Evolutionary conservation across 139 green algal genomes (phyloP).

Genomic region (Edaphochlamys debaryana): DNA sequence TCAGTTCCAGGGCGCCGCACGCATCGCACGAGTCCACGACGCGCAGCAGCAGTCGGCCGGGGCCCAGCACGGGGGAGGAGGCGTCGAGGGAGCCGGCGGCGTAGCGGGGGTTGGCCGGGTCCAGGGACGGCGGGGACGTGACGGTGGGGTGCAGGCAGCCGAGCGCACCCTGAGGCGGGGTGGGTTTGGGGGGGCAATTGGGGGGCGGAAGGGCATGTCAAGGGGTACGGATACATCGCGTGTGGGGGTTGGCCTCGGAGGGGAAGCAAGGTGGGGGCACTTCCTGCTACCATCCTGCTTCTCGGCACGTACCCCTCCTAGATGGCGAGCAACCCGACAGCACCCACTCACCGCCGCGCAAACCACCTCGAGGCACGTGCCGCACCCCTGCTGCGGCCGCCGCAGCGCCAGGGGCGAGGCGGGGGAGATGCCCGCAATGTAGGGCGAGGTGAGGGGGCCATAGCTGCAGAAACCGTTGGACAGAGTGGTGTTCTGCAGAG

Average conservation of each 20-base stretch:
- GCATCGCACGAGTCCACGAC: slow-evolving; percentile 14
- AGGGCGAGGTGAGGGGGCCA: background rate
- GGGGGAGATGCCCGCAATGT: background rate
- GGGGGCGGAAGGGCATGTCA: too few species aligned
- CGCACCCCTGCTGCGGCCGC: background rate
- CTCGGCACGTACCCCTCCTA: too few species aligned
- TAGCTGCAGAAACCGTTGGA: background rate
- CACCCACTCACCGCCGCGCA: background rate
- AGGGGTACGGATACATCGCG: too few species aligned
- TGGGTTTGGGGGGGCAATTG: background rate
- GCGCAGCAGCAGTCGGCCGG: slow-evolving; percentile 9
- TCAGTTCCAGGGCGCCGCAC: slow-evolving; percentile 30
- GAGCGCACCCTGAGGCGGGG: background rate
- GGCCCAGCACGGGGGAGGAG: background rate
- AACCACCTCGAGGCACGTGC: background rate
- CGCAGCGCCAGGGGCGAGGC: background rate
- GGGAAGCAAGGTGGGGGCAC: too few species aligned
- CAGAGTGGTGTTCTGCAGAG: background rate
- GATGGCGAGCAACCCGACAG: too few species aligned
- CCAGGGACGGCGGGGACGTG: background rate
- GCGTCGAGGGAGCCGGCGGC: background rate
- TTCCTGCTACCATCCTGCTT: too few species aligned
- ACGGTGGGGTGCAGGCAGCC: background rate
- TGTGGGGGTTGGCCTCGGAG: too few species aligned
- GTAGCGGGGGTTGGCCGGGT: background rate